A percentile compares a stretch with the other conserved stretches of the same genome.
These are phyloP conservation scores for Allium cepa DNA, from an alignment of 106 monocot species.

Conservation along the genomic window DNA sequence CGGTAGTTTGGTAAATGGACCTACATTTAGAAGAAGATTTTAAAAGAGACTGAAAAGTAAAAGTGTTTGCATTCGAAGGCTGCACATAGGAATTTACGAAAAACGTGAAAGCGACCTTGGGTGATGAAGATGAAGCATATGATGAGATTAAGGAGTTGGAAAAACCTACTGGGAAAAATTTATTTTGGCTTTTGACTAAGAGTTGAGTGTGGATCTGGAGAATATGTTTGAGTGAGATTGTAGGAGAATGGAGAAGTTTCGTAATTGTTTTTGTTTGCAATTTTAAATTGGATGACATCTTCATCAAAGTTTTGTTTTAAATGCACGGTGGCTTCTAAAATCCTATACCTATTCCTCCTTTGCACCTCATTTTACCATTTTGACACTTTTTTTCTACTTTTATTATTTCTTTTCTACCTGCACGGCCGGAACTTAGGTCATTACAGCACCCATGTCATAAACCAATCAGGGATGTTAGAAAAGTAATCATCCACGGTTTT, in stretches of 20 bases:
- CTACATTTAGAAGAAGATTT: slow-evolving; percentile 17
- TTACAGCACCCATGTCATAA: too few relatives aligned
- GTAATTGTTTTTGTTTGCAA: slow-evolving; percentile 1
- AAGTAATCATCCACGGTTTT: too few relatives aligned
- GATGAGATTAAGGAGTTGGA: slow-evolving; percentile 14
- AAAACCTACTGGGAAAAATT: slow-evolving; percentile 1
- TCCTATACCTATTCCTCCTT: too few relatives aligned
- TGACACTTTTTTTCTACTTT: too few relatives aligned
- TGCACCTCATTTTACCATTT: too few relatives aligned
- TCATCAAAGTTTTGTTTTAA: too few relatives aligned
- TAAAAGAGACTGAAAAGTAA: slow-evolving; percentile 23
- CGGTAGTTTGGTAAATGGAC: slow-evolving; percentile 11
- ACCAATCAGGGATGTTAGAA: too few relatives aligned
- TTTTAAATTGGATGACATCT: slow-evolving; percentile 1
- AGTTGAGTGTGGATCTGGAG: slow-evolving; percentile 10
- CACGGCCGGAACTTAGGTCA: too few relatives aligned
- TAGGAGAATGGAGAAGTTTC: slow-evolving; percentile 5
- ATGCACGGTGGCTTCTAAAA: too few relatives aligned
- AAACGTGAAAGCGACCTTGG: slow-evolving; percentile 8
- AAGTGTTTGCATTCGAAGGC: slow-evolving; percentile 2
- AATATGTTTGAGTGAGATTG: slow-evolving; percentile 1
- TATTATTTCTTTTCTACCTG: too few relatives aligned
- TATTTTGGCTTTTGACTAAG: background rate
- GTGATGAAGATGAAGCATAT: slow-evolving; percentile 13
- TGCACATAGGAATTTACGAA: slow-evolving; percentile 1